These are phyloP conservation scores for Saccharomycopsis sp. DNA, from an alignment of 805 yeast genomes.

Conservation along the genomic window DNA sequence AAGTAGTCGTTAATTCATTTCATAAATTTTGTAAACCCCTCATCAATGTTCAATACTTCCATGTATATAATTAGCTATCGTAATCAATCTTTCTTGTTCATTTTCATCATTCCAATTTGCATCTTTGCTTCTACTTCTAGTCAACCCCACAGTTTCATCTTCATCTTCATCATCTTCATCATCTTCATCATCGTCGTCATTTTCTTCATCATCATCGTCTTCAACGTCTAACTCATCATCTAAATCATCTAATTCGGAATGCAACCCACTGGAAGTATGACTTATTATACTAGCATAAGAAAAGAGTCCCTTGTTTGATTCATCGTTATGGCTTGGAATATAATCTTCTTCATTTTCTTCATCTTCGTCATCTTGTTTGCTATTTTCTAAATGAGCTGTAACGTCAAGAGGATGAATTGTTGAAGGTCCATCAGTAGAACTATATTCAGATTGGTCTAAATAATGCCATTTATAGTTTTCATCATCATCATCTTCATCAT, in stretches of 20 bases:
- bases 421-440: no score
- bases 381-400: no score
- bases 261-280: no score
- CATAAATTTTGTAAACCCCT: background rate
- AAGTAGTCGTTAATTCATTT: no score
- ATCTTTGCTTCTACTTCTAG: slow-evolving; percentile 29
- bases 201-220: slow-evolving; percentile 31
- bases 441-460: slow-evolving; percentile 13
- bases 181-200: slow-evolving; percentile 13
- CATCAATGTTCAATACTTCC: slow-evolving; percentile 18
- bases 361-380: no score
- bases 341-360: no score
- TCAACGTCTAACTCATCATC: slow-evolving; percentile 34
- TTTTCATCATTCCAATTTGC: slow-evolving; percentile 25
- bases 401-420: no score
- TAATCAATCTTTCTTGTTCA: slow-evolving; percentile 24
- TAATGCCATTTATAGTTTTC: slow-evolving; percentile 12
- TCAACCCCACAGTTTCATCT: slow-evolving; percentile 24
- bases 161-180: slow-evolving; percentile 19
- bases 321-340: no score
- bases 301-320: no score
- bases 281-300: no score
- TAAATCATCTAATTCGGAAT: slow-evolving; percentile 81
- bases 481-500: slow-evolving; percentile 3
- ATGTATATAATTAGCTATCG: slow-evolving; percentile 24